Conservation (phyloP, 1,284 basidiomycete genomes). For the Fereydounia khargensis region DNA sequence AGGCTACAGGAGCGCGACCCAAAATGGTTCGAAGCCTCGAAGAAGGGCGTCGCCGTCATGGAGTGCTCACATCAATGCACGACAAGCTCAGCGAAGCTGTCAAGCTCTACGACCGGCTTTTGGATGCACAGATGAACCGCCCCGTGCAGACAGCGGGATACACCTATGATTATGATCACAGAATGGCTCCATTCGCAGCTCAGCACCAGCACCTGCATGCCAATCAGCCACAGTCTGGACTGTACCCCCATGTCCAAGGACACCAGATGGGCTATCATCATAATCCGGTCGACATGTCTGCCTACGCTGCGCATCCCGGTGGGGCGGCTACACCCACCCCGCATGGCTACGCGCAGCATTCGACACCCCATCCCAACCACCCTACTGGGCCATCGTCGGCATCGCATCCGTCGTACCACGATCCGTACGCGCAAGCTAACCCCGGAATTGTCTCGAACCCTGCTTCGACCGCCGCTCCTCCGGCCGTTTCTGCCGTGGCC, state of each 20-base stretch:
- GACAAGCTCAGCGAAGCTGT: constrained; percentile 88
- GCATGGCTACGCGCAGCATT: too few relatives aligned
- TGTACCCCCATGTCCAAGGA: background rate
- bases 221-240: background rate
- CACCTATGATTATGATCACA: background rate
- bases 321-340: too few relatives aligned
- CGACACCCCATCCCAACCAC: too few relatives aligned
- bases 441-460: too few relatives aligned
- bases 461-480: too few relatives aligned
- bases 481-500: too few relatives aligned
- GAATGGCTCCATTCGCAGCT: too few relatives aligned
- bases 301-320: too few relatives aligned
- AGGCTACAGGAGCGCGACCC: constrained; percentile 74
- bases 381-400: too few relatives aligned
- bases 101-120: constrained; percentile 78
- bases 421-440: too few relatives aligned
- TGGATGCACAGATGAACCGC: constrained; percentile 72
- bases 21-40: constrained; percentile 81
- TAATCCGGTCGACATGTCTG: too few relatives aligned
- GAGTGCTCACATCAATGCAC: constrained; percentile 86
- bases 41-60: constrained; percentile 81
- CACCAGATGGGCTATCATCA: background rate
- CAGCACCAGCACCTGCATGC: background rate
- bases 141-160: constrained; percentile 11
- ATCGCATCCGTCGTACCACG: too few relatives aligned